These are phyloP conservation scores for Penicillium frequentans DNA, from an alignment of 2,329 filamentous ascomycete species.

Conservation along the genomic window DNA sequence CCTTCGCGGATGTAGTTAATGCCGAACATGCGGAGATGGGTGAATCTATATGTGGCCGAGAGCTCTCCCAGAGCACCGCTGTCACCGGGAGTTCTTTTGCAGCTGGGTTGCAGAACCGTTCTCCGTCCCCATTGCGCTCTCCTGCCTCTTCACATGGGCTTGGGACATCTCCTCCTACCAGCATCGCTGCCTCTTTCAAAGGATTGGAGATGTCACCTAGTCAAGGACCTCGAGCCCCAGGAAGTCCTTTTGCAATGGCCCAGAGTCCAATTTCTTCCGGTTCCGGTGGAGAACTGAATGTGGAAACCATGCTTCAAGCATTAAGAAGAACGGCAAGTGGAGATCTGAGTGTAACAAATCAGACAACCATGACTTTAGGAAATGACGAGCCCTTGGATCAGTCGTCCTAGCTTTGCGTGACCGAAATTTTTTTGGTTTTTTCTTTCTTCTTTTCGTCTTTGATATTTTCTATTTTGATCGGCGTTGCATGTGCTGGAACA, in stretches of 20 bases:
- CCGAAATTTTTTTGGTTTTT: not conserved
- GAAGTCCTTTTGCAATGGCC: slow-evolving; percentile 60
- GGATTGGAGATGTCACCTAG: slow-evolving; percentile 69
- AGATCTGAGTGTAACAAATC: slow-evolving; percentile 59
- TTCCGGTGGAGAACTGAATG: slow-evolving; percentile 69
- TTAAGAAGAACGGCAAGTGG: slow-evolving; percentile 80
- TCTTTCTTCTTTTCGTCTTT: not conserved
- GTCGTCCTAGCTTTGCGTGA: slow-evolving; percentile 16
- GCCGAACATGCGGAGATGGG: slow-evolving; percentile 55
- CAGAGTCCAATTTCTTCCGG: slow-evolving; percentile 53
- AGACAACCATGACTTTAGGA: slow-evolving; percentile 31
- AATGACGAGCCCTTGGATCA: slow-evolving; percentile 36
- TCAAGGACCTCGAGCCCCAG: slow-evolving; percentile 56
- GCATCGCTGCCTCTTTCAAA: slow-evolving; percentile 72
- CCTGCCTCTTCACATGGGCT: slow-evolving; percentile 71
- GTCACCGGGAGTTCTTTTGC: slow-evolving; percentile 50
- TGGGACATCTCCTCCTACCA: slow-evolving; percentile 72
- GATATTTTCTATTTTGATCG: not conserved
- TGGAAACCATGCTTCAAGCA: slow-evolving; percentile 93
- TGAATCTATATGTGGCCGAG: slow-evolving; percentile 55
- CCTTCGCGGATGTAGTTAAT: slow-evolving; percentile 93
- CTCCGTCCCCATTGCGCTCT: slow-evolving; percentile 77
- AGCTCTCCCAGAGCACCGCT: slow-evolving; percentile 69
- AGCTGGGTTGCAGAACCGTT: slow-evolving; percentile 55
- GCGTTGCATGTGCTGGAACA: not conserved